Base-by-base conservation (phyloP, 441 rosid genomes). In the Lepidium campestre region DNA sequence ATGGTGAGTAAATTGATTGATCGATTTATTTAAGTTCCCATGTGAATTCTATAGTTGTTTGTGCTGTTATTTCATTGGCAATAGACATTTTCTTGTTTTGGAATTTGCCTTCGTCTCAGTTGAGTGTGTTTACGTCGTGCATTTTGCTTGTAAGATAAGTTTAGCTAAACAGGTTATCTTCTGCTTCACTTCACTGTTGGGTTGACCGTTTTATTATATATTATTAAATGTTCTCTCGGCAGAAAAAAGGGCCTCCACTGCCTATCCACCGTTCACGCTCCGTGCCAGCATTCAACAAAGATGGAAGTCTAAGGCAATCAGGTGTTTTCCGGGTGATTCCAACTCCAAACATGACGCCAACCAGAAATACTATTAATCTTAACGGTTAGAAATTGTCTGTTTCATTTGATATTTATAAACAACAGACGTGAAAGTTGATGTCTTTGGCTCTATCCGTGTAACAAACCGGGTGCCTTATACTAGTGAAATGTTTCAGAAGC, bases 261-360 rank as follows among this genome's bases (percentile, higher is more conserved):
- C 84, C 94, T 48, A 86, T 94, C 27, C 94, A 84, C 73, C 93
- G 97, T 11, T 94, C 99, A 54, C 94, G 52, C 46, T 94, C 99
- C 25, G 96, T 95, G 47, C 98, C 99, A 5, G 82, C 70, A 65
- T 74, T 90, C 42, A 75, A 62, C 72, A 80, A 91, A 82, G 90
- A 85, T 34, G 91, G 80, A 67, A 81, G 81, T 78, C 54, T 61
- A 53, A 80, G 59, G 56, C 86, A 79, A 53, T 45, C 58, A 57
- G 81, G 86, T 59, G 62, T 81, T 62, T 81, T 88, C 72, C 90
- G 97, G 40, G 89, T 94, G 47, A 66, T 94, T 76, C 90, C 89
- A 18, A 75, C 86, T 54, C 93, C 93, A 31, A 72, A 73, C 19
- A 75, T 64, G 63, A 67, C 63, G 23, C 77, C 77, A 48, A 7